Conservation (phyloP, 352 stramenopile genomes). For the Phytophthora kernoviae region DNA sequence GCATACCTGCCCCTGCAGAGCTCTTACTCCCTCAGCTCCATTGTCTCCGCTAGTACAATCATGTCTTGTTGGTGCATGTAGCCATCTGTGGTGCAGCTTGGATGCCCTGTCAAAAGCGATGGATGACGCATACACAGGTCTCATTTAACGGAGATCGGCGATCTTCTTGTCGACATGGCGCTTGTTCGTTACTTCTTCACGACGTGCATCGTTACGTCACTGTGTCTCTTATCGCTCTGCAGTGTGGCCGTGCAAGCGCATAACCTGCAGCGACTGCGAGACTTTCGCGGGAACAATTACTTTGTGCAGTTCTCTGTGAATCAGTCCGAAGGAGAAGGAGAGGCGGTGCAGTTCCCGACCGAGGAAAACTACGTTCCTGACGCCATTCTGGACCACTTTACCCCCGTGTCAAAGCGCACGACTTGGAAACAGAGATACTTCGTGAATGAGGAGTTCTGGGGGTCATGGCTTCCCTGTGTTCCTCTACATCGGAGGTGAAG, state of each 20-base stretch:
- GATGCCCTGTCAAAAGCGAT: too few relatives aligned
- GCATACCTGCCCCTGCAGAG: too few relatives aligned
- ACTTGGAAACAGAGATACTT: conserved; percentile 91
- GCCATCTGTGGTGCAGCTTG: too few relatives aligned
- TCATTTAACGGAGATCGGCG: neutral
- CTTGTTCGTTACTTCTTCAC: conserved; percentile 1
- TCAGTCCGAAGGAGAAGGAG: conserved; percentile 33
- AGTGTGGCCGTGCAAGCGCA: conserved; percentile 22
- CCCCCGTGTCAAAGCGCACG: conserved; percentile 56
- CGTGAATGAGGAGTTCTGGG: conserved; percentile 90
- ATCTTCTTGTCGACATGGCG: conserved; percentile 7
- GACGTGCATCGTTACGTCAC: conserved; percentile 6
- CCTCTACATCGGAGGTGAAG: conserved; percentile 88
- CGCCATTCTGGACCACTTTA: conserved; percentile 76
- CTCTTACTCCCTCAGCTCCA: too few relatives aligned
- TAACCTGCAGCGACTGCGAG: conserved; percentile 56
- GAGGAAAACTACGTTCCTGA: conserved; percentile 63
- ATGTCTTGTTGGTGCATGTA: too few relatives aligned
- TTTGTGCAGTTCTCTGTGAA: conserved; percentile 59
- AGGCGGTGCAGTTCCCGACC: conserved; percentile 34
- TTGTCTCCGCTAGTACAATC: too few relatives aligned
- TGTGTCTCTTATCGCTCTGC: conserved; percentile 1
- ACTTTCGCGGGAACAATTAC: conserved; percentile 74
- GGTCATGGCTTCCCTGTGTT: conserved; percentile 83
- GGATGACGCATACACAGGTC: too few relatives aligned